These are phyloP conservation scores for Luffa acutangula DNA, from an alignment of 306 rosid genomes.

Conservation along the genomic window DNA sequence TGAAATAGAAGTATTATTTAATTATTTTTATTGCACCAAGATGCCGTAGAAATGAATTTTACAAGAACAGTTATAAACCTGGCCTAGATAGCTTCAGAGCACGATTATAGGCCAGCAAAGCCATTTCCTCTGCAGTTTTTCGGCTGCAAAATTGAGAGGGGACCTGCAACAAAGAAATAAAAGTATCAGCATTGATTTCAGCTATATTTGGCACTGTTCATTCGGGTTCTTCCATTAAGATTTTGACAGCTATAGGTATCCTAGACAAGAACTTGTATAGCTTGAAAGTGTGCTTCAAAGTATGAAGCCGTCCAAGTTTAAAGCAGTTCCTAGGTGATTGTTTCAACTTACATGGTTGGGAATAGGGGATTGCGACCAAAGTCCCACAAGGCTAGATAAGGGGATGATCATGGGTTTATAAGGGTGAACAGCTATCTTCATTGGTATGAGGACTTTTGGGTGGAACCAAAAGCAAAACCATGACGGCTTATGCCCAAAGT, in stretches of 20 bases:
- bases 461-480: no score
- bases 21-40: background rate
- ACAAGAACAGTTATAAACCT: conserved; percentile 27
- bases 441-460: no score
- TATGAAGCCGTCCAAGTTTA: background rate
- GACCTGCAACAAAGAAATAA: conserved; percentile 26
- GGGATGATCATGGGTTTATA: no score
- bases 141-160: conserved; percentile 58
- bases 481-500: no score
- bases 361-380: no score
- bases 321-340: background rate
- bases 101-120: conserved; percentile 82
- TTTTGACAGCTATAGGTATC: background rate
- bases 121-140: conserved; percentile 69
- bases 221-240: background rate
- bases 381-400: no score
- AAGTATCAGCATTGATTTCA: background rate
- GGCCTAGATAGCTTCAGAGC: conserved; percentile 80
- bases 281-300: background rate
- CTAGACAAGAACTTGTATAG: background rate
- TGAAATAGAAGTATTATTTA: background rate
- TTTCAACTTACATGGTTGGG: background rate
- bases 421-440: no score
- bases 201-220: background rate
- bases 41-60: background rate